Base-by-base conservation (phyloP, 1,139 yeast species). In the Geotrichum fermentans region DNA sequence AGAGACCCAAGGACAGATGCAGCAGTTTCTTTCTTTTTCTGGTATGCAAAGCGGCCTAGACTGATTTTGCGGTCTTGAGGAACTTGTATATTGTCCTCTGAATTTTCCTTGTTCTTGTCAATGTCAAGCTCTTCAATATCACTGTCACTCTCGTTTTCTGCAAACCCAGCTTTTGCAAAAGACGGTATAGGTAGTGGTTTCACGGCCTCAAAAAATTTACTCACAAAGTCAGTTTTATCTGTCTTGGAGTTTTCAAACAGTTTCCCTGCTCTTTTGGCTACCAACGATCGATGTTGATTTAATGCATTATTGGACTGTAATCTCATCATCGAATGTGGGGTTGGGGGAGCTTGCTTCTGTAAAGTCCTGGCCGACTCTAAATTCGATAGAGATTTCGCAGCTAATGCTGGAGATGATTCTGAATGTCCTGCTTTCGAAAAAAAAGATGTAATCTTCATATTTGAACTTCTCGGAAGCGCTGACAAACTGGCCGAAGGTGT, bases 151-250 rank as follows among this genome's bases (percentile, higher is more conserved):
- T 30, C 34, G 36, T n/a, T 30, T 18, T 17, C 28, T 4, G n/a
- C 4, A 2, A 30, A 18, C 14, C 17, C 33, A 16, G 4, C 22
- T n/a, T 2, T 10, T 6, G 17, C 5, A 26, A 26, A 34, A 5
- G 34, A 26, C 11, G 8, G 26, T 2, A 26, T 10, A 10, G 24
- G n/a, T 29, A 5, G 10, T 2, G 39, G 18, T 30, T 33, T 13
- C n/a, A 45, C 43, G n/a, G 39, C 32, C 1, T 22, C 28, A 32
- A 47, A 47, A 18, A 47, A 47, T 22, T 42, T 47, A 34, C 50
- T 47, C 29, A 35, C 37, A 40, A 46, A 38, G 34, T 17, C 10
- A 36, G 8, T 6, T 5, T 6, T 28, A 14, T n/a, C 10, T n/a
- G 7, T 26, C 14, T 17, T 20, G 11, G 39, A 16, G 13, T 4